These are phyloP conservation scores for Hemileccinum rubropunctum DNA, from an alignment of 768 basidiomycete species.

Conservation along the genomic window DNA sequence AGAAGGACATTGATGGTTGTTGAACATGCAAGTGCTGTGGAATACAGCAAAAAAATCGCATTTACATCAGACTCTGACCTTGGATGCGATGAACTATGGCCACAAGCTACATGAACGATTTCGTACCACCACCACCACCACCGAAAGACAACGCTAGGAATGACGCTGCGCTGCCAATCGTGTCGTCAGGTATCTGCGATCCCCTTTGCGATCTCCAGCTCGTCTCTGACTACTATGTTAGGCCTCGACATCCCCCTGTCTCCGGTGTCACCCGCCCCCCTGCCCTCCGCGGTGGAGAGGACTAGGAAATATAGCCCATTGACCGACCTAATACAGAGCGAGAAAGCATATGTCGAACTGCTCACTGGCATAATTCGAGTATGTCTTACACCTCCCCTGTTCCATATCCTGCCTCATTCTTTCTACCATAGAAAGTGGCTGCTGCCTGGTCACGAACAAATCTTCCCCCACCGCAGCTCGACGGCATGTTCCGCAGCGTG, in stretches of 20 bases:
- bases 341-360: constrained; percentile 88
- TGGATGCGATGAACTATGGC: constrained; percentile 9
- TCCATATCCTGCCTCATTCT: constrained; percentile 8
- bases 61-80: not conserved
- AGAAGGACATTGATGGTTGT: constrained; percentile 23
- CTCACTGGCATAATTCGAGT: constrained; percentile 90
- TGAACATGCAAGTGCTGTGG: no score
- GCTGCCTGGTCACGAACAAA: constrained; percentile 97
- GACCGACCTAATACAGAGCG: constrained; percentile 90
- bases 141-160: constrained; percentile 18
- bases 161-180: constrained; percentile 1
- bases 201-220: constrained; percentile 1
- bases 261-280: constrained; percentile 18
- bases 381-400: constrained; percentile 31
- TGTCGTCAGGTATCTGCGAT: constrained; percentile 25
- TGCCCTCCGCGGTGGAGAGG: constrained; percentile 40
- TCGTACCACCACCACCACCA: constrained; percentile 13
- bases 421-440: constrained; percentile 77
- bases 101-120: not conserved
- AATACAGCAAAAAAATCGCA: not conserved
- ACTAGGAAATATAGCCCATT: constrained; percentile 77
- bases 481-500: constrained; percentile 91
- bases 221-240: constrained; percentile 19
- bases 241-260: constrained; percentile 24
- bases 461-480: constrained; percentile 88